These are phyloP conservation scores for Curvularia spicifera DNA, from an alignment of 2,329 filamentous ascomycete species.

Conservation along the genomic window DNA sequence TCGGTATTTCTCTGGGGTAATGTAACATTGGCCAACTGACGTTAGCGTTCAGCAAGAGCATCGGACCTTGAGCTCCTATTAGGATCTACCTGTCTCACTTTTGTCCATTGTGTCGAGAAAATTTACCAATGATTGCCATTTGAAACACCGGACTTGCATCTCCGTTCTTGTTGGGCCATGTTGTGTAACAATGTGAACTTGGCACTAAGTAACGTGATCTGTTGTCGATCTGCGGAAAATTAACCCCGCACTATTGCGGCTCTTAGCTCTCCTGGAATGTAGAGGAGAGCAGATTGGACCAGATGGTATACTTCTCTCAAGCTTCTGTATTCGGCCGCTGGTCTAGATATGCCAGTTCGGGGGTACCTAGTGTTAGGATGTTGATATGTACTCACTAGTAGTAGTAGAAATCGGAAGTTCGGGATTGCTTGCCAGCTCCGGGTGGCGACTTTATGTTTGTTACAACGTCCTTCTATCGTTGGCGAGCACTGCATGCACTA, in stretches of 20 bases:
- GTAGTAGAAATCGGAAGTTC: not conserved
- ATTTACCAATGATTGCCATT: not conserved
- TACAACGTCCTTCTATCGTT: not conserved
- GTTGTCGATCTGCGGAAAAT: not conserved
- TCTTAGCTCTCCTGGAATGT: not conserved
- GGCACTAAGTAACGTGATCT: not conserved
- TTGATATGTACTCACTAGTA: not conserved
- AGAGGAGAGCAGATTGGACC: not conserved
- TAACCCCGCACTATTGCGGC: not conserved
- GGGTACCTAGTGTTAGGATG: not conserved
- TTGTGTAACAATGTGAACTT: not conserved
- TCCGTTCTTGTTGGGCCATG: not conserved
- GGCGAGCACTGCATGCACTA: not conserved
- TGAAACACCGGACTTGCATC: not conserved
- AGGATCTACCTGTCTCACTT: too few relatives aligned
- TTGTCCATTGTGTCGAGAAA: not conserved
- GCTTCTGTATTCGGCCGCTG: not conserved
- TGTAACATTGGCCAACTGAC: not conserved
- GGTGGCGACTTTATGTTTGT: not conserved
- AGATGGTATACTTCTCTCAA: not conserved
- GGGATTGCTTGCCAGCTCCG: not conserved
- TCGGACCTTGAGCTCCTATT: not conserved
- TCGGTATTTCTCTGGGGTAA: not conserved
- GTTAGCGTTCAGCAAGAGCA: not conserved
- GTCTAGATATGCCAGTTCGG: too few relatives aligned